Evolutionary conservation across 2,329 filamentous ascomycete species (phyloP), one percentile per base, ranked within the genome.

Genomic region (Grosmannia huntii): DNA sequence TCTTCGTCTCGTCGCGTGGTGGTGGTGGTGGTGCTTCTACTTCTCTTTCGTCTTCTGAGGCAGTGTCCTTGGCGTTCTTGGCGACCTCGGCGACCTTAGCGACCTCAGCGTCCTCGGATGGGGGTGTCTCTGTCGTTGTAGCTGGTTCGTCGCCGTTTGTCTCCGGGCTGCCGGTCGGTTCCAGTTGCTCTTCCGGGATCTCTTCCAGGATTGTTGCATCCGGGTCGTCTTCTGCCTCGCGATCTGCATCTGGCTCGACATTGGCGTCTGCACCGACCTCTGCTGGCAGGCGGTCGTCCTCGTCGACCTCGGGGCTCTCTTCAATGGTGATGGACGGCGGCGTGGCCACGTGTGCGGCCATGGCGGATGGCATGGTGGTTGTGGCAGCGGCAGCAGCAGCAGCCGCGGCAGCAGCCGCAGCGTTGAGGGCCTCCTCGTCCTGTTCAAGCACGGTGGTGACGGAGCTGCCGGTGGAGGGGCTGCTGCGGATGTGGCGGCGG

Each of bases 391-490:
- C 36, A 73, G 73, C 68, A 73, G 53, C 83, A 64, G 63, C 71
- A 77, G 57, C 72, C 2, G 56, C 49, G n/a, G 46, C 14, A 10
- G 72, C 36, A 74, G 73, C 68, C 73, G 73, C 71, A 21, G 72
- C 65, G 21, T 71, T 64, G n/a, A 87, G 83, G 19, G 60, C 14
- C 25, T 95, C 90, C 65, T 95, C 90, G 58, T 88, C 85, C 55
- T 89, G 84, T 68, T 95, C 90, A 41, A 89, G 79, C 16, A 95
- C 90, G 0, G 89, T 94, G 1, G 85, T 84, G 23, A 96, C 87
- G 5, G 85, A 81, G 57, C 85, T 89, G 54, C 88, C 86, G 16
- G 87, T 86, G 16, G 88, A 92, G 27, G 88, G 87, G 62, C 85
- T 91, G 69, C 89, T 87, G 65, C 89, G 79, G 64, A 83, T 85